These are phyloP conservation scores for Flaveria robusta DNA, from an alignment of 129 eudicot genomes.

Conservation along the genomic window DNA sequence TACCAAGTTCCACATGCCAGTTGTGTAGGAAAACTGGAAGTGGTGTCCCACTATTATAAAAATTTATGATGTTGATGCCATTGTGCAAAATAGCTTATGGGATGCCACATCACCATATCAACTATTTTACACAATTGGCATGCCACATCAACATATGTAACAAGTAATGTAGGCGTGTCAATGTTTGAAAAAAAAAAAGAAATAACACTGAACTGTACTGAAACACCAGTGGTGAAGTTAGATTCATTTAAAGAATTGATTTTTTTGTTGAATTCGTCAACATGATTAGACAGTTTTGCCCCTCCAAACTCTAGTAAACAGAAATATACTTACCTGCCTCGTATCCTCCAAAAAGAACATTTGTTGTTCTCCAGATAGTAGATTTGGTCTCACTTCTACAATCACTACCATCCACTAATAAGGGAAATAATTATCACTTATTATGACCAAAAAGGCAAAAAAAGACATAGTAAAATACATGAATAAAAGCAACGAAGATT, in stretches of 20 bases:
- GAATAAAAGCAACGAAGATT: conserved; percentile 1
- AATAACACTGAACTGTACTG: not conserved
- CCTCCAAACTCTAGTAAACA: not conserved
- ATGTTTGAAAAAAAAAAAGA: not conserved
- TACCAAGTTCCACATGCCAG: too few species aligned
- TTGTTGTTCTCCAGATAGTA: conserved; percentile 71
- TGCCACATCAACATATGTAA: not conserved
- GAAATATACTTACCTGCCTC: conserved; percentile 49
- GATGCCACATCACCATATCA: too few species aligned
- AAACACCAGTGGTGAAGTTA: not conserved
- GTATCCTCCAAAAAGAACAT: conserved; percentile 63
- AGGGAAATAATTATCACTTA: not conserved
- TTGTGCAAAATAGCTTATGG: too few species aligned
- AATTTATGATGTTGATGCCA: too few species aligned
- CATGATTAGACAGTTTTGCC: conserved; percentile 10
- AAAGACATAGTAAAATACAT: not conserved
- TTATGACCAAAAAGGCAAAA: not conserved
- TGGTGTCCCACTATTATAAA: too few species aligned
- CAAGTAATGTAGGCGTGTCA: not conserved
- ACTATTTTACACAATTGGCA: too few species aligned
- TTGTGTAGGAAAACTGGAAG: too few species aligned
- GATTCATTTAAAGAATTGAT: not conserved
- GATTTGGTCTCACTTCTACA: conserved; percentile 75
- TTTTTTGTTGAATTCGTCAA: not conserved
- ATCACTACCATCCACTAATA: conserved; percentile 64